Evolutionary conservation across 768 basidiomycete genomes (phyloP), one percentile per base, ranked within the genome.

Genomic region (Podaxis rugospora): DNA sequence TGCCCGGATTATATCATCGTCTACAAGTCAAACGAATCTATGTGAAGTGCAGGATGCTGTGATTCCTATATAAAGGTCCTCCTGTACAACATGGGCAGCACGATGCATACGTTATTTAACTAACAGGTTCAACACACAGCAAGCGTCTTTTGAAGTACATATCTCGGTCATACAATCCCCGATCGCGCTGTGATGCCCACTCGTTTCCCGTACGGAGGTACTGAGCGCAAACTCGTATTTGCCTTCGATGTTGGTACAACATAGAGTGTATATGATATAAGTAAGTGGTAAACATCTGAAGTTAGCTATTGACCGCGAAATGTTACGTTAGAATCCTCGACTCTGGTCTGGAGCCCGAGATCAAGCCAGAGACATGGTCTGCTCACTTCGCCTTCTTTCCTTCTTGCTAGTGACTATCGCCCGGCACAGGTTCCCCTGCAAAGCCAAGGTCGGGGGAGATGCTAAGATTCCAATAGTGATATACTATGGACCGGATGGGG

Each of bases 221-320:
- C 67, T 9, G 60, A 67, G 18, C 72, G 76, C 47, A 77, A 77
- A 60, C 71, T 82, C 4, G 75, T 82, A 7, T 58, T 82, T 32
- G 77, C 78, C 2, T 77, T 83, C 36, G 81, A 82, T 62, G 66
- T 82, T 6, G 81, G 81, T 14, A 82, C 79, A 5, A 82, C 79
- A 1, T 81, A 70, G 35, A 80, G 79, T 44, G 79, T 5, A 74
- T 82, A 16, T 77, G 76, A 1, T 82, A 82, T 59, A 64, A 64
- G 71, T 68, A 47, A 21, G 63, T 51, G 4, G 10, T 25, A 10
- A 6, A 21, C 18, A 9, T 21, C 46, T 21, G n/a, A 21, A 10
- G 5, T 21, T 21, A 23, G 11, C 7, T 10, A 3, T 51, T 23
- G 11, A 10, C 44, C 5, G 0, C 4, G 1, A 46, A n/a, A 49